Conservation (phyloP, 2,329 filamentous ascomycete genomes). For the Neofusicoccum kwambonambiense region DNA sequence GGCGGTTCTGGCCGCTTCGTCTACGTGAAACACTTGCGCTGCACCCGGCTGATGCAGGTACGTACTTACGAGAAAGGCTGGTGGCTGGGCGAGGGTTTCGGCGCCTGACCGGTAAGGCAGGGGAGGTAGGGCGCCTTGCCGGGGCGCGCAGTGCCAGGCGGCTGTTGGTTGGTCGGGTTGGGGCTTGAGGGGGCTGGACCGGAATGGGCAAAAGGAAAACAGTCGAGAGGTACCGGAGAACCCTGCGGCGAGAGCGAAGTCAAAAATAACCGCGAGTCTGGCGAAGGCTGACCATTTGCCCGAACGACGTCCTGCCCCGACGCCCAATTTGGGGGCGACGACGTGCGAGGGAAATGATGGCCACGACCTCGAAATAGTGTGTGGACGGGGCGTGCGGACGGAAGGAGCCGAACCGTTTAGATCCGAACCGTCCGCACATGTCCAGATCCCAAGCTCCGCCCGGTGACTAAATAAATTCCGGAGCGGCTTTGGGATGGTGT, state of each 20-base stretch:
- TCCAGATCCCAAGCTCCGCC: no score
- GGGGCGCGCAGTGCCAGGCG: not conserved
- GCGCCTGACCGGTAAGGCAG: conserved; percentile 13
- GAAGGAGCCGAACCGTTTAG: conserved; percentile 1
- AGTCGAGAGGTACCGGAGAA: no score
- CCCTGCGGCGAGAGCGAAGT: no score
- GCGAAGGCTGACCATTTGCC: no score
- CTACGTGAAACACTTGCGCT: conserved; percentile 3
- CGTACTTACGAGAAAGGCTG: not conserved
- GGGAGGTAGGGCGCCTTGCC: conserved; percentile 6
- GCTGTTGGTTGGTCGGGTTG: not conserved
- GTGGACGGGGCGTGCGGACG: not conserved
- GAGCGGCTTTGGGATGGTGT: no score
- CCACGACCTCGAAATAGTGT: not conserved
- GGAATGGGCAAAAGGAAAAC: no score
- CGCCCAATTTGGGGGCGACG: not conserved
- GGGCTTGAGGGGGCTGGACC: not conserved
- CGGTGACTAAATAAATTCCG: no score
- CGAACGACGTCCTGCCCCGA: no score
- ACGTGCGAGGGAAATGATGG: not conserved
- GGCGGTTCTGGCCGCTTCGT: not conserved
- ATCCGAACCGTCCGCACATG: not conserved
- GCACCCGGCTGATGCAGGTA: not conserved
- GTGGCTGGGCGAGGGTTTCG: conserved; percentile 1
- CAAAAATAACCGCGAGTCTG: no score